A percentile compares a stretch with the other conserved stretches of the same genome.
phyloP scores from a whole-genome alignment of 805 yeast genomes.

The Teunomyces gatunensis region DNA sequence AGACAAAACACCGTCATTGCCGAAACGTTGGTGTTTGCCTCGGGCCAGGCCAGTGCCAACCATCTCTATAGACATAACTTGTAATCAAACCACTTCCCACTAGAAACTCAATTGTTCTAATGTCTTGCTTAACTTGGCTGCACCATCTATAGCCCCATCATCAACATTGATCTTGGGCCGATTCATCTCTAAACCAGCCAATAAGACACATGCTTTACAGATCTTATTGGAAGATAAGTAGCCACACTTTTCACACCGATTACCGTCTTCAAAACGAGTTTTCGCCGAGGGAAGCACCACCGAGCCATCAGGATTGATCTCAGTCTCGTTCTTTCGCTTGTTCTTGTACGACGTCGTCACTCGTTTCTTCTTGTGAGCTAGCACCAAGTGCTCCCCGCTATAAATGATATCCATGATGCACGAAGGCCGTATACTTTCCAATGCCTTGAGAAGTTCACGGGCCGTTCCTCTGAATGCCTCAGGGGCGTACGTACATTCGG shows the following conservation, averaged over 20 bases:
- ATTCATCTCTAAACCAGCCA: conserved; percentile 78
- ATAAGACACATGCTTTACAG: conserved; percentile 88
- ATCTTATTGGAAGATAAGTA: conserved; percentile 83
- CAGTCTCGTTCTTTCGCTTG: conserved; percentile 39
- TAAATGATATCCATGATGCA: conserved; percentile 92
- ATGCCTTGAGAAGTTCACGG: conserved; percentile 81
- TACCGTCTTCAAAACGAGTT: conserved; percentile 54
- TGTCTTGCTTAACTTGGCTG: conserved; percentile 59
- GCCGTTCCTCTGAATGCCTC: conserved; percentile 99
- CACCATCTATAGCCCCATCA: conserved; percentile 54
- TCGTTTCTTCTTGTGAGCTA: conserved; percentile 55
- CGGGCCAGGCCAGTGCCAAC: conserved; percentile 78
- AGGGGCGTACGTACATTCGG: conserved; percentile 98
- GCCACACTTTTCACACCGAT: conserved; percentile 84
- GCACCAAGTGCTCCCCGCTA: conserved; percentile 82
- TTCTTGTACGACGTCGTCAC: conserved; percentile 35
- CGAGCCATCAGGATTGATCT: conserved; percentile 62
- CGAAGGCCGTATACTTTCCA: conserved; percentile 87
- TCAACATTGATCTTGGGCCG: conserved; percentile 67
- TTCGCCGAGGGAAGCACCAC: conserved; percentile 39
- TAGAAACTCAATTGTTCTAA: conserved; percentile 60
- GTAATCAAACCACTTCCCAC: too few species aligned
- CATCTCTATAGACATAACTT: conserved; percentile 44
- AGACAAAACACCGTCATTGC: conserved; percentile 72
- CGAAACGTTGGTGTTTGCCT: conserved; percentile 79